Conservation (phyloP, 1,284 basidiomycete species). For the Microbotryomycetes sp. region DNA sequence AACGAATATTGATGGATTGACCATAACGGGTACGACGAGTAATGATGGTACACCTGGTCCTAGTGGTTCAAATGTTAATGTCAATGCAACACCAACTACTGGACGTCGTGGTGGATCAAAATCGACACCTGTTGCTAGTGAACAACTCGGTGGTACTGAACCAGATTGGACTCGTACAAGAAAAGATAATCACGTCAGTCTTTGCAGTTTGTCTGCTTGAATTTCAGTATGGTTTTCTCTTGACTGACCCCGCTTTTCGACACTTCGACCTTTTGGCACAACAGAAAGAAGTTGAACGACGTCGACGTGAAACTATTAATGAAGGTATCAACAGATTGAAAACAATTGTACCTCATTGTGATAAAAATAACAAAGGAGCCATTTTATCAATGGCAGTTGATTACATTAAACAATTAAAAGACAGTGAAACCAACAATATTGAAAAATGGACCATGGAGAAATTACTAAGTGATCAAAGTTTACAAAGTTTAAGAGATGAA, state of each 20-base stretch:
- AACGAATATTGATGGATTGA: too few relatives aligned
- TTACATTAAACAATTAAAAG: constrained; percentile 83
- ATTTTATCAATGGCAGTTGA: constrained; percentile 75
- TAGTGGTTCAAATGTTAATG: too few relatives aligned
- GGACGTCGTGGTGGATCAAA: too few relatives aligned
- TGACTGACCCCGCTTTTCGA: not conserved
- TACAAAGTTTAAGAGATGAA: constrained; percentile 41
- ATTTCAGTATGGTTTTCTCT: constrained; percentile 8
- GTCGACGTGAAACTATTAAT: constrained; percentile 88
- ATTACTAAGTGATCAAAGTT: constrained; percentile 75
- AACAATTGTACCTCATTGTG: constrained; percentile 76
- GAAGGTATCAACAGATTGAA: constrained; percentile 90
- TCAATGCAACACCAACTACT: too few relatives aligned
- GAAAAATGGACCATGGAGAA: constrained; percentile 95
- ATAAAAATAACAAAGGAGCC: constrained; percentile 82
- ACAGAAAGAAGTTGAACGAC: constrained; percentile 94
- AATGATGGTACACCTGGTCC: too few relatives aligned
- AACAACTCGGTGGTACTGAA: too few relatives aligned
- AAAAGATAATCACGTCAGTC: constrained; percentile 71
- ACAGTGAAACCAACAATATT: constrained; percentile 81
- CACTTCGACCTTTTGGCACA: constrained; percentile 1
- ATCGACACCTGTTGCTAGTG: too few relatives aligned
- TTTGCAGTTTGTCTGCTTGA: constrained; percentile 35
- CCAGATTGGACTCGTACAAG: constrained; percentile 70
- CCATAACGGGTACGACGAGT: too few relatives aligned